phyloP scores from a whole-genome alignment of 2,329 filamentous ascomycete genomes.

The Plectosphaerella plurivora region DNA sequence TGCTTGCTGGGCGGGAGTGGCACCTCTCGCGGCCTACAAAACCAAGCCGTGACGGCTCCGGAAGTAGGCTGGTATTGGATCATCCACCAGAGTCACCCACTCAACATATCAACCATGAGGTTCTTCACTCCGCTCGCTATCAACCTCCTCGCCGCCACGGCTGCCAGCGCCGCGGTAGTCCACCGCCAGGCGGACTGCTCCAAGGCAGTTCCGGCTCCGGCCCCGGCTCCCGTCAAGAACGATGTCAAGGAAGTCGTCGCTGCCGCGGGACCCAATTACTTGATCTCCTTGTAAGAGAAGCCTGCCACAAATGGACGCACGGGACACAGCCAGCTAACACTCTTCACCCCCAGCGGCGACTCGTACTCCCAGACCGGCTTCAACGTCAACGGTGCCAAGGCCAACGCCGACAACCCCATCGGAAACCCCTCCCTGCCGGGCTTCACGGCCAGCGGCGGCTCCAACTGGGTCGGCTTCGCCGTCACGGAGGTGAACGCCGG shows the following conservation, averaged over 20 bases:
- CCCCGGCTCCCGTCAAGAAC: background rate
- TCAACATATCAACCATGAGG: no score
- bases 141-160: no score
- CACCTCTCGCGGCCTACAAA: no score
- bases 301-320: background rate
- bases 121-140: no score
- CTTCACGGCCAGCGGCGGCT: conserved; percentile 39
- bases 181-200: background rate
- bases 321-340: background rate
- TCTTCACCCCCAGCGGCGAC: conserved; percentile 38
- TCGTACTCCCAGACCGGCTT: conserved; percentile 59
- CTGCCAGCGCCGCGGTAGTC: no score
- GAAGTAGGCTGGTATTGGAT: no score
- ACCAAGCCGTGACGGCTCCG: no score
- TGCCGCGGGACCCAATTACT: conserved; percentile 20
- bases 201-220: background rate
- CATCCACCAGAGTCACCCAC: no score
- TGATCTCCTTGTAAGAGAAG: conserved; percentile 33
- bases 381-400: conserved; percentile 41
- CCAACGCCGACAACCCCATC: conserved; percentile 48
- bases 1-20: no score
- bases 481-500: conserved; percentile 35
- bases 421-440: conserved; percentile 54
- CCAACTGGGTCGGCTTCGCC: conserved; percentile 45
- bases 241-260: background rate